Percentiles rank a stretch among this genome's conserved stretches.
Conservation (phyloP, 257 asterid genomes). For the Solanum pimpinellifolium region DNA sequence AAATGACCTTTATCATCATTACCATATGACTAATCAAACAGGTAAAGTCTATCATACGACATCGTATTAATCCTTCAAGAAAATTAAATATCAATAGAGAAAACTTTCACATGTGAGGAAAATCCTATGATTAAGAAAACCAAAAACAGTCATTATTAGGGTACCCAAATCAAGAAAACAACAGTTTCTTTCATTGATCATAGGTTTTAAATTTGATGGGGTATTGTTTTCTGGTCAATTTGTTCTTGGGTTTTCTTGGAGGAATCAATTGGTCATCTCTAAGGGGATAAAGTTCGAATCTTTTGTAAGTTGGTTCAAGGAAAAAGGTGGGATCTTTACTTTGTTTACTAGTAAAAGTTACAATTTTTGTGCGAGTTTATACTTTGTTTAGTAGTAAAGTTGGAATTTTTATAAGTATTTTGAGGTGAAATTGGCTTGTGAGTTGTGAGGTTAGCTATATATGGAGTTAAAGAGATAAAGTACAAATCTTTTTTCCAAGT, state of each 20-base stretch:
- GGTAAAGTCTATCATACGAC: not conserved
- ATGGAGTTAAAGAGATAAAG: slow-evolving; percentile 33
- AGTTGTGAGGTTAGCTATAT: slow-evolving; percentile 27
- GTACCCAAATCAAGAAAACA: not conserved
- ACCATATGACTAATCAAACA: not conserved
- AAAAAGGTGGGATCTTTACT: not conserved
- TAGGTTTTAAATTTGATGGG: not conserved
- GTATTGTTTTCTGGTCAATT: not conserved
- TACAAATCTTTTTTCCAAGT: not conserved
- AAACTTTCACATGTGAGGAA: not conserved
- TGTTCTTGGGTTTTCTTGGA: not conserved
- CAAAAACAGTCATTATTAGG: not conserved
- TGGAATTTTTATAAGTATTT: not conserved
- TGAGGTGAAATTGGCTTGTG: slow-evolving; percentile 35
- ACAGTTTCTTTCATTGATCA: not conserved
- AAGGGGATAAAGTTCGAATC: not conserved
- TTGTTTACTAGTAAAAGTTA: not conserved
- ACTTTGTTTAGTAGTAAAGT: not conserved
- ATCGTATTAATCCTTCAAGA: not conserved
- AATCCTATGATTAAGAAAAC: not conserved
- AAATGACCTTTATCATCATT: not conserved
- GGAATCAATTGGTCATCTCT: not conserved
- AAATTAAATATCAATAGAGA: not conserved
- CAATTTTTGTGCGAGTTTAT: not conserved
- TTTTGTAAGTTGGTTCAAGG: not conserved